Evolutionary conservation across 177 flowering plant genomes (phyloP).

Genomic region (Vitis hybrid): DNA sequence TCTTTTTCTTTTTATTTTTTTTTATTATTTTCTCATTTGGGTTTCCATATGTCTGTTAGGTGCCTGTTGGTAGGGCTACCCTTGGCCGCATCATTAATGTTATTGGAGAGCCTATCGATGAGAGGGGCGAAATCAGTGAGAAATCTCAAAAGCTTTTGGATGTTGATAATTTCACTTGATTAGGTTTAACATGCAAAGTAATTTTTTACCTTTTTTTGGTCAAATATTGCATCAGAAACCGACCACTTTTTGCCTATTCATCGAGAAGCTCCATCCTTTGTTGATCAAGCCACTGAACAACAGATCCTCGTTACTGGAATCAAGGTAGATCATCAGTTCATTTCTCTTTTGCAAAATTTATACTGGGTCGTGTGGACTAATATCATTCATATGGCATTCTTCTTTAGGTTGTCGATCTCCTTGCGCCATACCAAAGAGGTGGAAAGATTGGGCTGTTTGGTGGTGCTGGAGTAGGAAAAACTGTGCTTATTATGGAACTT

Average conservation of each 20-base stretch:
- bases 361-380: no score
- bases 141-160: not conserved
- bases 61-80: constrained; percentile 92
- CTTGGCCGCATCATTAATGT: constrained; percentile 97
- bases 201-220: not conserved
- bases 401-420: constrained; percentile 83
- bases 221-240: constrained; percentile 49
- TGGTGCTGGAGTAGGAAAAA: constrained; percentile 98
- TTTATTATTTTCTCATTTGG: not conserved
- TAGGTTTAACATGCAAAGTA: not conserved
- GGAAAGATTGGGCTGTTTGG: constrained; percentile 98
- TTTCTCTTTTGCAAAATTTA: not conserved
- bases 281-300: constrained; percentile 86
- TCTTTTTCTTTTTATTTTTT: no score
- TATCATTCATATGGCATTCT: not conserved
- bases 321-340: constrained; percentile 43
- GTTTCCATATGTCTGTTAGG: constrained; percentile 32
- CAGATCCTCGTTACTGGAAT: constrained; percentile 92
- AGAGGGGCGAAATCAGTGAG: constrained; percentile 81
- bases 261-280: constrained; percentile 87
- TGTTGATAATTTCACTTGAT: not conserved
- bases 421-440: constrained; percentile 93
- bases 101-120: constrained; percentile 89
- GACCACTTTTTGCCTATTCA: constrained; percentile 88
- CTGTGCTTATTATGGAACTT: constrained; percentile 94